These are phyloP conservation scores for Fusarium sp. DNA, from an alignment of 2,329 filamentous ascomycete genomes.

Conservation along the genomic window DNA sequence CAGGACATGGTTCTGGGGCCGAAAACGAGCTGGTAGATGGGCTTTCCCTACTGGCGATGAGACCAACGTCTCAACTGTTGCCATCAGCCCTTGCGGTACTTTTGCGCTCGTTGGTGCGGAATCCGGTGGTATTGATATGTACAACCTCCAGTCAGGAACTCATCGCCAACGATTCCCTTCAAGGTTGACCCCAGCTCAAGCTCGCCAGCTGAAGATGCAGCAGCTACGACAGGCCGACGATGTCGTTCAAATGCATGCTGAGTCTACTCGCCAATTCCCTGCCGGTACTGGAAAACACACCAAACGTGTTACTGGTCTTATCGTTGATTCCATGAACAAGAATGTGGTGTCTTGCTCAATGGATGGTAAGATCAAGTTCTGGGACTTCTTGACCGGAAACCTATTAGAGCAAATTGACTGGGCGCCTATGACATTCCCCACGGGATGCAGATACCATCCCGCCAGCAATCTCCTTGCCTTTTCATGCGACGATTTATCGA, in stretches of 20 bases:
- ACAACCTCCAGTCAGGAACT: conserved; percentile 92
- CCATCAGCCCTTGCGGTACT: conserved; percentile 91
- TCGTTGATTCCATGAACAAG: conserved; percentile 90
- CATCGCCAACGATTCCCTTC: conserved; percentile 91
- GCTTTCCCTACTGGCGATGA: conserved; percentile 88
- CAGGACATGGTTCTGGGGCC: conserved; percentile 98
- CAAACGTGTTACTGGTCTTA: conserved; percentile 84
- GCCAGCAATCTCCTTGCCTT: conserved; percentile 88
- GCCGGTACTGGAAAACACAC: conserved; percentile 79
- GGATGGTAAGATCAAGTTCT: conserved; percentile 96
- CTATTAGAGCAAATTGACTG: conserved; percentile 86
- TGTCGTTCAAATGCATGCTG: conserved; percentile 66
- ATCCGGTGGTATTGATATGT: conserved; percentile 89
- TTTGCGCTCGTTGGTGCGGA: conserved; percentile 92
- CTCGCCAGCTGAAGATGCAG: conserved; percentile 78
- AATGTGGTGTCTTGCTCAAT: conserved; percentile 86
- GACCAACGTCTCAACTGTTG: conserved; percentile 85
- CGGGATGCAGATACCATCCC: conserved; percentile 82
- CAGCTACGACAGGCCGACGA: conserved; percentile 70
- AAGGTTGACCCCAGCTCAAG: conserved; percentile 80
- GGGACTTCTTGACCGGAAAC: conserved; percentile 90
- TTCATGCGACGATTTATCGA: conserved; percentile 87
- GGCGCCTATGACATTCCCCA: conserved; percentile 79
- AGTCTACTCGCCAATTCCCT: conserved; percentile 57
- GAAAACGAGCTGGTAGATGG: conserved; percentile 93